These are phyloP conservation scores for Aphanomyces stellatus DNA, from an alignment of 352 stramenopile species.

Conservation along the genomic window DNA sequence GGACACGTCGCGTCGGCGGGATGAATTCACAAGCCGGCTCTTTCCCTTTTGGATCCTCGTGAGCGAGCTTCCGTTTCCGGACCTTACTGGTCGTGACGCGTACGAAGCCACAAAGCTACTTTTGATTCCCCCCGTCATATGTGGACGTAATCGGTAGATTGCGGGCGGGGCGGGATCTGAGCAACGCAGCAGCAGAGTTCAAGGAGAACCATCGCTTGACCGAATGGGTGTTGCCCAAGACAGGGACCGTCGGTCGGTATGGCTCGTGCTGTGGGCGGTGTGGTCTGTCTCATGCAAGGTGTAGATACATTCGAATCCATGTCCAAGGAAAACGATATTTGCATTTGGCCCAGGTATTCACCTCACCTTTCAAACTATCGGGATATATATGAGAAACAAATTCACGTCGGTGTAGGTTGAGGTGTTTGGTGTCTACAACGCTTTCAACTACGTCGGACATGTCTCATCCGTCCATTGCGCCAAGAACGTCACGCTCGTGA, in stretches of 20 bases:
- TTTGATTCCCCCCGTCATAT: background rate
- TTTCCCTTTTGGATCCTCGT: constrained; percentile 92
- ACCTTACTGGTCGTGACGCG: constrained; percentile 67
- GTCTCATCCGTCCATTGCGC: constrained; percentile 72
- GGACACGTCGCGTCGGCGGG: constrained; percentile 56
- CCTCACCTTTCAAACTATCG: background rate
- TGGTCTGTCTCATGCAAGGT: background rate
- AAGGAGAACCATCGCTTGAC: constrained; percentile 63
- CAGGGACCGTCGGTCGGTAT: constrained; percentile 76
- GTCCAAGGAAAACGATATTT: constrained; percentile 84
- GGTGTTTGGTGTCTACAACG: constrained; percentile 86
- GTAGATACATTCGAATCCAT: constrained; percentile 72
- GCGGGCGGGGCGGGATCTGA: constrained; percentile 72
- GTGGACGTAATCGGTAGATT: constrained; percentile 29
- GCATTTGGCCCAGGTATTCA: constrained; percentile 59
- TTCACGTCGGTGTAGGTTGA: too few relatives aligned
- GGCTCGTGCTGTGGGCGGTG: too few relatives aligned
- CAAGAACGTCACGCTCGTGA: constrained; percentile 82
- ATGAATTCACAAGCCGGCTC: constrained; percentile 73
- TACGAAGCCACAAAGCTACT: constrained; percentile 8
- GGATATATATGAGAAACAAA: too few relatives aligned
- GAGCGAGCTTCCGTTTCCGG: constrained; percentile 80
- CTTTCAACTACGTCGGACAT: constrained; percentile 71
- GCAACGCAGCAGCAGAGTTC: constrained; percentile 74
- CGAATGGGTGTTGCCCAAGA: constrained; percentile 81